Evolutionary conservation across 371 early-diverging fungal species (phyloP), one percentile per base, ranked within the genome.

Genomic region (Apophysomyces ossiformis): DNA sequence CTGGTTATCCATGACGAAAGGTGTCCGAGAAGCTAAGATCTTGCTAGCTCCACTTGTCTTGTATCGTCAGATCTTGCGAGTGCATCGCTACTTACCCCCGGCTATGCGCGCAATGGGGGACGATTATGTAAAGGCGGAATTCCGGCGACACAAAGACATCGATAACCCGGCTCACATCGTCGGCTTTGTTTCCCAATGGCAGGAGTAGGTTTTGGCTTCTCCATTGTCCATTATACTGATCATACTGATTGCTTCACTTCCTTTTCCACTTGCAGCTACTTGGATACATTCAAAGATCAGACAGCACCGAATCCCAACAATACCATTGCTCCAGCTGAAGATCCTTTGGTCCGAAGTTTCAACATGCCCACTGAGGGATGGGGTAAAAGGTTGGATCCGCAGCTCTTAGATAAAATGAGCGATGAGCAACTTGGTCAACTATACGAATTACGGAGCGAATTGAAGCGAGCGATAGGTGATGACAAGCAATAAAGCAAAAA

Each of bases 381-480:
- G 76, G 90, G 90, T 18, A 85, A 80, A 71, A 85, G 78, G 59
- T 35, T 91, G 18, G 81, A 84, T 37, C 12, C 65, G 11, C 66
- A 74, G 4, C 59, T 81, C 36, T 60, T 89, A 43, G 88, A 91
- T 5, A 88, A 83, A 66, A 78, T 91, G 83, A 85, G 75, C 35
- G 88, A 88, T 57, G 86, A 91, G 67, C 90, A 90, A 63, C 54
- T 91, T 12, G 89, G 89, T 1, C 90, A 89, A 60, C 68, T 91
- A 21, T 86, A 82, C 73, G 90, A 86, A 66, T 73, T 91, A 63
- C 70, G 87, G 63, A 75, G 79, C 26, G 87, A 89, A 67, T 71
- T 87, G 35, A 85, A 78, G 58, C 75, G 70, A 16, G 64, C 85
- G 3, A 71, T 82, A n/a, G 66, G 74, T 16, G 69, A 71, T 21